Base-by-base conservation (phyloP, 345 rosid species). In the sweet orange (Citrus sinensis) region DNA sequence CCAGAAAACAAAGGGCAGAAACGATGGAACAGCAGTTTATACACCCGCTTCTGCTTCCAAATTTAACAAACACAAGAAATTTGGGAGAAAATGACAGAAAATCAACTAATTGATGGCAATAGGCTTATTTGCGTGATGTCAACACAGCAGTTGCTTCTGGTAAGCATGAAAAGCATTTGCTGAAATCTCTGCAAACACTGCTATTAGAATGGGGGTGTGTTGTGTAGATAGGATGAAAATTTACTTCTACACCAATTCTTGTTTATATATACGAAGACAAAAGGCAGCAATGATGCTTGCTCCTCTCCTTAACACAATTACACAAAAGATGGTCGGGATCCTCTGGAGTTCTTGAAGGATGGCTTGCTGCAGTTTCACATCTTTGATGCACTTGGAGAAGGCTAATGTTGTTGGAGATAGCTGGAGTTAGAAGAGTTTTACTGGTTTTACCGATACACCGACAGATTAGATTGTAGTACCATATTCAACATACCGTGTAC, bases 11-110 rank as follows among this genome's bases (percentile, higher is more conserved):
- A 67, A 0, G 32, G 46, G 67, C 74, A 77, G 78, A 74, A 37
- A 46, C 35, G 74, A 24, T 0, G 25, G 62, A 68, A 71, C 27
- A 19, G 46, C 74, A 71, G 69, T 51, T 63, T 32, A 20, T n/a
- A 77, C 56, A 71, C 70, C 62, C 56, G 61, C 63, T 22, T 77
- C 77, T 67, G 68, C 70, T 71, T 58, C 54, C 66, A 71, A 75
- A 69, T 42, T 32, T 54, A 19, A 20, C 40, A 73, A n/a, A 60
- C 27, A 1, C 25, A 81, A 80, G 40, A 81, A 79, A 70, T 37
- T 70, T 35, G 30, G 82, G 64, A 74, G 37, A 55, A 81, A 81
- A 73, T 27, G 76, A 75, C 29, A 67, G 35, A 61, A 67, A 80
- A 37, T 51, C 13, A 68, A 66, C 24, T 34, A 56, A 39, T 76